Percentiles rank a stretch among this genome's conserved stretches.
These are phyloP conservation scores for Botrytis galanthina DNA, from an alignment of 2,329 filamentous ascomycete species.

Conservation along the genomic window DNA sequence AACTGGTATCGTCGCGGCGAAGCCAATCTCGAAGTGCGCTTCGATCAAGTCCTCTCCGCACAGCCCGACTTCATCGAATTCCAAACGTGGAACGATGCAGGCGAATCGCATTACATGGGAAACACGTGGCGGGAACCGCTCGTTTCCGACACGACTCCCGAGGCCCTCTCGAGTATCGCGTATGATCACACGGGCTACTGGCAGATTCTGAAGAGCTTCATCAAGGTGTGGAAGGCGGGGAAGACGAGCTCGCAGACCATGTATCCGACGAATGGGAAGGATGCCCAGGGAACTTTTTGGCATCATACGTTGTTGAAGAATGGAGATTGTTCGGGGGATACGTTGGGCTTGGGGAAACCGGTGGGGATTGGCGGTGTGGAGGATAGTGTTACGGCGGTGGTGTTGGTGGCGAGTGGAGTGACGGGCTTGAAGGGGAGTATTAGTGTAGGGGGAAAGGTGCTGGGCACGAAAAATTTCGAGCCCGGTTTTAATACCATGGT, in stretches of 20 bases:
- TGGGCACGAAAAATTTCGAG: slow-evolving; percentile 10
- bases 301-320: slow-evolving; percentile 30
- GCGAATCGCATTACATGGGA: slow-evolving; percentile 44
- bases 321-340: slow-evolving; percentile 16
- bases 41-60: slow-evolving; percentile 36
- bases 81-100: slow-evolving; percentile 44
- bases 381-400: slow-evolving; percentile 20
- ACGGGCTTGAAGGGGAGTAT: slow-evolving; percentile 12
- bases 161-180: slow-evolving; percentile 35
- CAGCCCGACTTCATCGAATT: slow-evolving; percentile 43
- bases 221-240: slow-evolving; percentile 41
- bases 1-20: slow-evolving; percentile 42
- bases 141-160: slow-evolving; percentile 28
- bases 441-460: slow-evolving; percentile 17
- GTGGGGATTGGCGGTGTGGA: slow-evolving; percentile 6
- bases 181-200: slow-evolving; percentile 41
- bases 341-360: slow-evolving; percentile 11
- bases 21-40: slow-evolving; percentile 39
- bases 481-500: slow-evolving; percentile 25
- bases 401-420: slow-evolving; percentile 23
- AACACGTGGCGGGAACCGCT: slow-evolving; percentile 41
- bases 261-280: slow-evolving; percentile 26
- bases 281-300: slow-evolving; percentile 37
- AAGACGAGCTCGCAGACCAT: slow-evolving; percentile 29
- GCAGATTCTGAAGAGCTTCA: slow-evolving; percentile 40